phyloP scores from a whole-genome alignment of 106 monocot genomes.

The Dactylorhiza incarnata region DNA sequence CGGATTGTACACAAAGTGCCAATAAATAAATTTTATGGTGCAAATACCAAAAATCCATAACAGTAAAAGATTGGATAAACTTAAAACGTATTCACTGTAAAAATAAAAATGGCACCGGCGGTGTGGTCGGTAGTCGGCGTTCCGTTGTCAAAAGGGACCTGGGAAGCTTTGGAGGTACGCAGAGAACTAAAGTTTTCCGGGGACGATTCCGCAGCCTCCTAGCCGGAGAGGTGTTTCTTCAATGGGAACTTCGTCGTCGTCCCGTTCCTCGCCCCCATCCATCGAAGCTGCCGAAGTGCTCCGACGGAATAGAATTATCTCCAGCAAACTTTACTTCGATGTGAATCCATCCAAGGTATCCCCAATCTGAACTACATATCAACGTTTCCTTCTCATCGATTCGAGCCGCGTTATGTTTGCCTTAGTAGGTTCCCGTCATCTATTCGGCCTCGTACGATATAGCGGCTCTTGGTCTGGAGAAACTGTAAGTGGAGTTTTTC shows the following conservation, averaged over 20 bases:
- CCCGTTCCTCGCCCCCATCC: neutral
- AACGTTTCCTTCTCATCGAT: neutral
- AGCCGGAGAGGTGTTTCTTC: neutral
- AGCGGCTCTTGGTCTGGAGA: slow-evolving; percentile 80
- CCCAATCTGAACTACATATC: neutral
- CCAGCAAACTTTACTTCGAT: slow-evolving; percentile 94
- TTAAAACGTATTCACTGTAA: too few species aligned
- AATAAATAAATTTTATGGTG: too few species aligned
- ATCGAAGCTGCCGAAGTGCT: slow-evolving; percentile 15
- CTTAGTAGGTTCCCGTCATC: slow-evolving; percentile 76
- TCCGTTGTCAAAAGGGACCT: too few species aligned
- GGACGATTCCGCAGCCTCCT: neutral
- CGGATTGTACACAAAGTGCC: too few species aligned
- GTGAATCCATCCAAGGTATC: slow-evolving; percentile 53
- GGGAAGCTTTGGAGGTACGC: neutral
- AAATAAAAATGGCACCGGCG: too few species aligned
- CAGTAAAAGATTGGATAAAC: too few species aligned
- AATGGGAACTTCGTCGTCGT: slow-evolving; percentile 17
- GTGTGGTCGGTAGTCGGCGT: too few species aligned
- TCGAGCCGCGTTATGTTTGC: neutral
- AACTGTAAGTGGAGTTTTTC: slow-evolving; percentile 49
- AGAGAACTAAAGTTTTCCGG: neutral
- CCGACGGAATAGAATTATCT: slow-evolving; percentile 53
- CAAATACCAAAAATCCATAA: too few species aligned
- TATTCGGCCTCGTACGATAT: slow-evolving; percentile 89